Base-by-base conservation (phyloP, 208 protist genomes). In the Angomonas desouzai region DNA sequence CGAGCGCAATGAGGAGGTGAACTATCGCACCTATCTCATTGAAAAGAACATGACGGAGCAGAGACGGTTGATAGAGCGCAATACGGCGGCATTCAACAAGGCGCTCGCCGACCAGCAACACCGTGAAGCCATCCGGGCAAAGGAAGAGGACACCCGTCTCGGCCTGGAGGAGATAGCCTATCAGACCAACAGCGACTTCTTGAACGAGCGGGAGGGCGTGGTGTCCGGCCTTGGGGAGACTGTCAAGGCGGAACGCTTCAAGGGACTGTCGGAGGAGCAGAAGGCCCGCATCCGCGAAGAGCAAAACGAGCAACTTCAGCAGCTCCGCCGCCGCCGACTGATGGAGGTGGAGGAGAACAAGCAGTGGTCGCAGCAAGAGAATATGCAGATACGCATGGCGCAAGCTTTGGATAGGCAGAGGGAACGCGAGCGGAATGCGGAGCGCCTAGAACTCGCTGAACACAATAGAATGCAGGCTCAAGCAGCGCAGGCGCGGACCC, bases 141-240 rank as follows among this genome's bases (percentile, higher is more conserved):
- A 83, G 61, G 82, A 88, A 49, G 81, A 92, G 71, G 82, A 93
- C 59, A 94, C 86, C 23, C 76, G 78, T 16, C 81, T 89, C 2
- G 85, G 83, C 0, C 70, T 95, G 18, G 85, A 96, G 65, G 93
- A 97, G 72, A 97, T 97, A 68, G 83, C 75, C 18, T 94, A 89
- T 64, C 78, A 87, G 66, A 83, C 95, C 49, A 73, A 91, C 45
- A 85, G 83, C 60, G 87, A 94, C 66, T 91, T 97, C 56, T 76
- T 97, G 13, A 97, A 90, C 61, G 93, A 97, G 66, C 80, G 79
- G 3, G 83, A 97, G 60, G 85, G 76, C 11, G 77, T 93, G 53
- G 34, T 36, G 20, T 40, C 57, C 6, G 56, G 43, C 4, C 74
- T 93, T 23, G 83, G 87, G 30, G 79, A 81, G 48, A 87, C 63